Conservation (phyloP, 345 rosid species). For the Moringa oleifera region DNA sequence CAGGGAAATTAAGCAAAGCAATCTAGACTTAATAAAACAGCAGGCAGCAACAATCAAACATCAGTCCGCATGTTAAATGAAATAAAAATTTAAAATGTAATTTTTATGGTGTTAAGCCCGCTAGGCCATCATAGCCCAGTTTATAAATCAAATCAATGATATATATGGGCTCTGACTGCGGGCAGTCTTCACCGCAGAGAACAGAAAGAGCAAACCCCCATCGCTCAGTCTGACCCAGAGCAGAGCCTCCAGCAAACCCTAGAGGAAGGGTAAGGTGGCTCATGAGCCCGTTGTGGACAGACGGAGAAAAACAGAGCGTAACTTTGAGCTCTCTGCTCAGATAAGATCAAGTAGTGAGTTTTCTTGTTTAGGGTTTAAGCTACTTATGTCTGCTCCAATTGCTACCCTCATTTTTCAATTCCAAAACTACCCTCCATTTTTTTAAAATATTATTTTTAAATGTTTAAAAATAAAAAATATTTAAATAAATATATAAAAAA, state of each 20-base stretch:
- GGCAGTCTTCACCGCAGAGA: slow-evolving; percentile 77
- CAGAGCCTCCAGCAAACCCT: slow-evolving; percentile 51
- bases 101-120: slow-evolving; percentile 38
- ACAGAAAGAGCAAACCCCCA: slow-evolving; percentile 14
- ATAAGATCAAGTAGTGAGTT: slow-evolving; percentile 75
- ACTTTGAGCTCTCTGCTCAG: slow-evolving; percentile 45
- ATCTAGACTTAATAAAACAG: no score
- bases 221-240: not conserved
- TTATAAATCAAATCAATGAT: not conserved
- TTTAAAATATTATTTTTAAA: no score
- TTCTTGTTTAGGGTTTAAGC: not conserved
- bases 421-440: slow-evolving; percentile 15
- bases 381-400: slow-evolving; percentile 9
- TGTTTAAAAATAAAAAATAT: no score
- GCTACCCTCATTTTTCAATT: not conserved
- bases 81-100: no score
- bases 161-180: slow-evolving; percentile 50
- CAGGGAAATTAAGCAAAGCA: no score
- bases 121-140: slow-evolving; percentile 57
- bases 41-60: no score
- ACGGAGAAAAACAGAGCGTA: not conserved
- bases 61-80: no score
- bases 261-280: slow-evolving; percentile 23
- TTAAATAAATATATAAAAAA: no score
- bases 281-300: slow-evolving; percentile 1